Evolutionary conservation across 129 eudicot species (phyloP).

Genomic region (Glebionis coronaria): DNA sequence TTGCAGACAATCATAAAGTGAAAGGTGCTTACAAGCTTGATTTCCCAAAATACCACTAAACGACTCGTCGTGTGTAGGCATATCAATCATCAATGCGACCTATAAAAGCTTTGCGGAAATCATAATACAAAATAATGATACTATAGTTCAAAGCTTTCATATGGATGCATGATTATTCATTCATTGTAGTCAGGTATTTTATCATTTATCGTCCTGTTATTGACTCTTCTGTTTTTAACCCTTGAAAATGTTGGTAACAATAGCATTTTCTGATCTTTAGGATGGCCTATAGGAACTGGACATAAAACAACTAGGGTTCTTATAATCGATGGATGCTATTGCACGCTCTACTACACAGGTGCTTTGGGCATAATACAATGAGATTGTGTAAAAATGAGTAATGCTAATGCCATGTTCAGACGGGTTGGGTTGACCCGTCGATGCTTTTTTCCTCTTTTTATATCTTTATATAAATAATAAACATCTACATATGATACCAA

Average conservation of each 20-base stretch:
- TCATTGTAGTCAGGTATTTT: constrained; percentile 88
- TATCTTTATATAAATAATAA: too few relatives aligned
- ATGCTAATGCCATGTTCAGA: not conserved
- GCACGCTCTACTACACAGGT: constrained; percentile 86
- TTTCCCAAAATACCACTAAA: too few relatives aligned
- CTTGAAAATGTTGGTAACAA: not conserved
- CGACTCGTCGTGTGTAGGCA: too few relatives aligned
- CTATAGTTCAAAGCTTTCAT: constrained; percentile 79
- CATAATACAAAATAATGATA: constrained; percentile 77
- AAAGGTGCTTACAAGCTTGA: too few relatives aligned
- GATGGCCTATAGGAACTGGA: constrained; percentile 89
- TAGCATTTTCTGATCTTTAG: constrained; percentile 27
- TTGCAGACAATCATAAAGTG: too few relatives aligned
- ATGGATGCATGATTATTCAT: constrained; percentile 84
- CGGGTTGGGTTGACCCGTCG: too few relatives aligned
- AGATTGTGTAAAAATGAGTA: not conserved
- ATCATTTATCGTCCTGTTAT: not conserved
- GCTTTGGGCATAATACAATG: not conserved
- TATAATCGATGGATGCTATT: constrained; percentile 90
- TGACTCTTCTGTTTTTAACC: not conserved
- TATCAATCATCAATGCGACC: constrained; percentile 23
- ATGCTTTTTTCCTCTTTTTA: too few relatives aligned
- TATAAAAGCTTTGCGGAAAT: constrained; percentile 82
- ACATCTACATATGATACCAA: too few relatives aligned
- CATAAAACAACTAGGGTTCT: constrained; percentile 54